These are phyloP conservation scores for Dactylellina cionopaga DNA, from an alignment of 2,329 filamentous ascomycete species.

Conservation along the genomic window DNA sequence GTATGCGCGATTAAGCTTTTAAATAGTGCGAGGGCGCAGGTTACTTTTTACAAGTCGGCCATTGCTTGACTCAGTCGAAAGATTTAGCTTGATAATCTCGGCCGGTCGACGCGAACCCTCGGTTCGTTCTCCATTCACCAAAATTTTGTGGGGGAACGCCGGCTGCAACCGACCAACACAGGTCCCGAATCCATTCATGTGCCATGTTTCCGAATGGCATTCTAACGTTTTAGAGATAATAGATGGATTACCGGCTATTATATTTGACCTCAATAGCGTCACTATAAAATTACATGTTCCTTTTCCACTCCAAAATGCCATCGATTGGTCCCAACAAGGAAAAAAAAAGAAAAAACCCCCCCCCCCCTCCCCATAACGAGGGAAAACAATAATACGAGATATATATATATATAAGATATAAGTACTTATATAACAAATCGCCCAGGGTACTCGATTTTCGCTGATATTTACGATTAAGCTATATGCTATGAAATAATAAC, in stretches of 20 bases:
- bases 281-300: conserved; percentile 35
- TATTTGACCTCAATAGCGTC: conserved; percentile 5
- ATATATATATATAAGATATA: conserved; percentile 9
- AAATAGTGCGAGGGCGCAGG: background rate
- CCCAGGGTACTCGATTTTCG: background rate
- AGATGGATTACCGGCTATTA: no score
- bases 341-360: conserved; percentile 29
- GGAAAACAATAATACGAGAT: background rate
- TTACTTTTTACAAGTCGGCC: background rate
- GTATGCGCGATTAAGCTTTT: background rate
- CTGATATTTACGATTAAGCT: conserved; percentile 1
- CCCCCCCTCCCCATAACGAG: no score
- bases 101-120: conserved; percentile 28
- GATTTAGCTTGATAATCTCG: conserved; percentile 15
- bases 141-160: conserved; percentile 32
- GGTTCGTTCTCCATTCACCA: background rate
- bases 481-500: background rate
- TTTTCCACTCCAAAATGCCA: conserved; percentile 40
- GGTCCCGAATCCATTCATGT: background rate
- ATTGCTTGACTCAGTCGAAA: background rate
- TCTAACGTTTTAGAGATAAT: no score
- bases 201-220: background rate
- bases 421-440: background rate
- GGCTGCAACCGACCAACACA: conserved; percentile 41
- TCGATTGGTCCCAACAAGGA: conserved; percentile 2